Percentiles rank a stretch among this genome's conserved stretches.
Conservation (phyloP, 2,329 filamentous ascomycete species). For the Fusarium chlamydosporum region DNA sequence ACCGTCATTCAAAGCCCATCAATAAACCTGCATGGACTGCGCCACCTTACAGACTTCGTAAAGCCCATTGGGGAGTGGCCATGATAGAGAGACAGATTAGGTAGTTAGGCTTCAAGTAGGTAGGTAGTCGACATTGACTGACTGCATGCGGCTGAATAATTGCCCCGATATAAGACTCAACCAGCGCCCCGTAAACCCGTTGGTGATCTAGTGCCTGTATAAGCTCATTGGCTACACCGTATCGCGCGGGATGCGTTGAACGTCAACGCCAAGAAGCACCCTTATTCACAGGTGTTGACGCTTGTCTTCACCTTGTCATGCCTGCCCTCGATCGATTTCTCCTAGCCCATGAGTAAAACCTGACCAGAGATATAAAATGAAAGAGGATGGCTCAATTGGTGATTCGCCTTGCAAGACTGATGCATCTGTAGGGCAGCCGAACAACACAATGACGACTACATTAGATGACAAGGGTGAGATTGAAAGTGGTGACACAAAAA, state of each 20-base stretch:
- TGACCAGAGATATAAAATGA: conserved; percentile 2
- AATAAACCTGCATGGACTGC: too few relatives aligned
- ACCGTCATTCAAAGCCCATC: too few relatives aligned
- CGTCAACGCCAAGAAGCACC: conserved; percentile 29
- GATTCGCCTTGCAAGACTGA: conserved; percentile 10
- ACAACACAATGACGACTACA: conserved; percentile 15
- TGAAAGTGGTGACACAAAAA: conserved; percentile 8
- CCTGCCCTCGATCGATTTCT: not conserved
- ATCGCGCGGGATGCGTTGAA: conserved; percentile 28
- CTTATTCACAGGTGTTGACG: conserved; percentile 3
- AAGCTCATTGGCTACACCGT: conserved; percentile 38
- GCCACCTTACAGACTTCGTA: too few relatives aligned
- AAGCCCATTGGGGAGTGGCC: too few relatives aligned
- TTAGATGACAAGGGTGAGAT: conserved; percentile 2
- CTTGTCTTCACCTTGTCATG: conserved; percentile 2
- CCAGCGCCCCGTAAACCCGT: not conserved
- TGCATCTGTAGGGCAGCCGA: conserved; percentile 11
- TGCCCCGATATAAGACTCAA: conserved; percentile 5
- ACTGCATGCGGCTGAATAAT: conserved; percentile 23
- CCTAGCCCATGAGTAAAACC: not conserved
- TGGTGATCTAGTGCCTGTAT: conserved; percentile 19
- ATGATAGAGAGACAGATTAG: not conserved
- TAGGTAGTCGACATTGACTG: conserved; percentile 29
- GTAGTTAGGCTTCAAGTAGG: not conserved
- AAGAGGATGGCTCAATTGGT: conserved; percentile 12